Evolutionary conservation across 148 eudicot species (phyloP).

Genomic region (Nepenthes mirabilis): DNA sequence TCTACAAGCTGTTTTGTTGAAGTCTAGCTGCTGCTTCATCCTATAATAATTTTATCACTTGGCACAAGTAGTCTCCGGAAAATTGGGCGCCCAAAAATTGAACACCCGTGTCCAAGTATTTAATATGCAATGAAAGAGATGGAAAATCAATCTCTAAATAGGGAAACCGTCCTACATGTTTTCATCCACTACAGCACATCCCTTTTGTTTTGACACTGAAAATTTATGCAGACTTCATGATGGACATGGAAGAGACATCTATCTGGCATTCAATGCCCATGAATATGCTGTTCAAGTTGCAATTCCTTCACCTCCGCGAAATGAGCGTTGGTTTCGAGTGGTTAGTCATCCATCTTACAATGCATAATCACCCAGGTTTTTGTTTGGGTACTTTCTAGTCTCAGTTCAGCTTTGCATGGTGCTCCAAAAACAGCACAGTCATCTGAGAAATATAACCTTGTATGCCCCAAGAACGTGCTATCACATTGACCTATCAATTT

Average conservation of each 20-base stretch:
- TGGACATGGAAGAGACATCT: constrained; percentile 44
- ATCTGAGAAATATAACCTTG: no score
- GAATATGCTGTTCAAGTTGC: constrained; percentile 53
- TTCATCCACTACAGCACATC: background rate
- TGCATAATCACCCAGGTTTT: background rate
- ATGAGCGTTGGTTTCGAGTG: constrained; percentile 83
- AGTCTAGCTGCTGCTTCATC: no score
- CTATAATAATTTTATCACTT: no score
- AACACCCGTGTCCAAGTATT: no score
- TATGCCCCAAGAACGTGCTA: no score
- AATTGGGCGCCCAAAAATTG: no score
- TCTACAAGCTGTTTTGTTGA: no score
- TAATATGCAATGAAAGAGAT: background rate
- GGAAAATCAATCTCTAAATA: background rate
- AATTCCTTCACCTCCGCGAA: constrained; percentile 65
- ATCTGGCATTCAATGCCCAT: constrained; percentile 90
- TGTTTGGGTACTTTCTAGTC: background rate
- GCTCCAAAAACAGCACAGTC: no score
- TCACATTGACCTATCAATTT: no score
- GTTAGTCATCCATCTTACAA: constrained; percentile 33
- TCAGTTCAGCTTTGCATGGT: no score
- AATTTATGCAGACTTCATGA: constrained; percentile 56
- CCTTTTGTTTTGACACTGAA: constrained; percentile 2
- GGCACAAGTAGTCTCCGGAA: no score
- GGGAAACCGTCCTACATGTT: no score